A percentile compares a stretch with the other conserved stretches of the same genome.
These are phyloP conservation scores for Babesia divergens DNA, from an alignment of 169 alveolate species.

Conservation along the genomic window DNA sequence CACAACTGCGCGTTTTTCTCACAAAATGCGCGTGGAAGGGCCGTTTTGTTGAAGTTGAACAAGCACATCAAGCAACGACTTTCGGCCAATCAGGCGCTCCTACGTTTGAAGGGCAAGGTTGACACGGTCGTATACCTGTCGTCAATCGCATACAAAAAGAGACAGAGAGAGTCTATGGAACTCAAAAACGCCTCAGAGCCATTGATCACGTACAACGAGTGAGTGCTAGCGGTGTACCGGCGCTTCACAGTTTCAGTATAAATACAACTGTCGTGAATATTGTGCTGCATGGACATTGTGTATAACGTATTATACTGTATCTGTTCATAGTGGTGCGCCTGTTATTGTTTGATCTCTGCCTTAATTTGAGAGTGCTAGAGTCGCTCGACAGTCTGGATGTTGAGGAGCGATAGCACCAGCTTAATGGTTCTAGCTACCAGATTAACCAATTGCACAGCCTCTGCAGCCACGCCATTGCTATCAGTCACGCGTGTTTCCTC, in stretches of 20 bases:
- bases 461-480: background rate
- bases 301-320: too few relatives aligned
- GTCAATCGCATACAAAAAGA: slow-evolving; percentile 15
- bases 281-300: too few relatives aligned
- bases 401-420: slow-evolving; percentile 31
- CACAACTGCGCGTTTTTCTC: slow-evolving; percentile 40
- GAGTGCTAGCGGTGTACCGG: background rate
- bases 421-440: slow-evolving; percentile 14
- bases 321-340: too few relatives aligned
- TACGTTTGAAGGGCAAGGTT: slow-evolving; percentile 62
- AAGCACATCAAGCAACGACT: slow-evolving; percentile 32
- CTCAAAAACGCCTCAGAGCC: slow-evolving; percentile 54
- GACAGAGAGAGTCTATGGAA: slow-evolving; percentile 36
- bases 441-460: slow-evolving; percentile 19
- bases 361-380: too few relatives aligned
- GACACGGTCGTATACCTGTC: slow-evolving; percentile 61
- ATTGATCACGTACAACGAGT: slow-evolving; percentile 41
- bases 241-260: too few relatives aligned
- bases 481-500: slow-evolving; percentile 21
- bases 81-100: slow-evolving; percentile 52
- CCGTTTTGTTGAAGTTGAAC: slow-evolving; percentile 43
- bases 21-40: slow-evolving; percentile 31
- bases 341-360: too few relatives aligned
- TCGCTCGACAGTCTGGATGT: slow-evolving; percentile 36
- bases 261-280: too few relatives aligned